Conservation (phyloP, 805 yeast genomes). For the Wickerhamiella australiensis region DNA sequence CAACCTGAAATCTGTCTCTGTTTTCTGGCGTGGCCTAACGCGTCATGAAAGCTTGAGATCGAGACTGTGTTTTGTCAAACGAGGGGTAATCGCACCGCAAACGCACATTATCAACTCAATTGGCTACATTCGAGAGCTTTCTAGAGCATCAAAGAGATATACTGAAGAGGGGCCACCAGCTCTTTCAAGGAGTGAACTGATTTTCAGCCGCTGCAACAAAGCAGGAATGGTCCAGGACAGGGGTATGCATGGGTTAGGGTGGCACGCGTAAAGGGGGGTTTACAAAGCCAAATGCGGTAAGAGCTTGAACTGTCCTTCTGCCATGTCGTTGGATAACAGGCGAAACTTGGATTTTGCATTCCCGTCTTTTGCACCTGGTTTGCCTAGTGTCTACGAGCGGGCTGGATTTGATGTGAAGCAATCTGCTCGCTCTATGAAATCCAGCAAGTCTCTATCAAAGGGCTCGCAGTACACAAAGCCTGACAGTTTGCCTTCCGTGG, state of each 20-base stretch:
- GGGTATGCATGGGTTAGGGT: slow-evolving; percentile 7
- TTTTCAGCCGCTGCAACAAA: background rate
- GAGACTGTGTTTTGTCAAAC: background rate
- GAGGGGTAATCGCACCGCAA: too few relatives aligned
- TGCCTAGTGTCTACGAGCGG: slow-evolving; percentile 32
- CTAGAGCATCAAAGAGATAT: too few relatives aligned
- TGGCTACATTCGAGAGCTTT: background rate
- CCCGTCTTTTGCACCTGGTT: slow-evolving; percentile 31
- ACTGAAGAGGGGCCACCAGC: too few relatives aligned
- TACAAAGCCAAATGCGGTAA: background rate
- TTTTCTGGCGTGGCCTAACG: background rate
- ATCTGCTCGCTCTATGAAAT: background rate
- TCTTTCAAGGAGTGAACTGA: background rate
- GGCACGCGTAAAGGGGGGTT: background rate
- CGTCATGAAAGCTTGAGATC: background rate
- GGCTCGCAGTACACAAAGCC: background rate
- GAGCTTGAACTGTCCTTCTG: background rate
- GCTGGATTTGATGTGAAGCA: slow-evolving; percentile 32
- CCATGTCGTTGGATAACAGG: slow-evolving; percentile 10
- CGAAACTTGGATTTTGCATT: slow-evolving; percentile 30
- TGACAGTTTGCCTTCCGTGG: background rate
- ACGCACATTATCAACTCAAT: background rate
- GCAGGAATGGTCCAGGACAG: background rate
- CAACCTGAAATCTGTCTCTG: too few relatives aligned
- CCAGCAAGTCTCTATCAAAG: background rate